Evolutionary conservation across 2,329 filamentous ascomycete species (phyloP).

Genomic region (Aspergillus ruber): DNA sequence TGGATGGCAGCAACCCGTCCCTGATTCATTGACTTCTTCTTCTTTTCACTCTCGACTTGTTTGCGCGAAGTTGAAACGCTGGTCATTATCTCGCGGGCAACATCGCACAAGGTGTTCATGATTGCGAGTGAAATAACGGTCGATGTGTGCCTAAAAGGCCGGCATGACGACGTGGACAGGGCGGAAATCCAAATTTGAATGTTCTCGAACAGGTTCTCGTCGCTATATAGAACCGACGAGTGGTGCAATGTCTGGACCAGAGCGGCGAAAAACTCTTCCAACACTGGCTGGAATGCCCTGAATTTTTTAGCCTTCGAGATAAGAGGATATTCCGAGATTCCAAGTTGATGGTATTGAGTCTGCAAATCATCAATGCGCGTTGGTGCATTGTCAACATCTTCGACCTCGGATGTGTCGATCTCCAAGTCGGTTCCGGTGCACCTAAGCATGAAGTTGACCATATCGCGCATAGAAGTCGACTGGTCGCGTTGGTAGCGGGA

Average conservation of each 20-base stretch:
- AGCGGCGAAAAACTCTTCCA: constrained; percentile 72
- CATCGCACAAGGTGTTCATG: constrained; percentile 67
- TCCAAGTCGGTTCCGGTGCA: constrained; percentile 74
- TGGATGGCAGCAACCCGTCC: constrained; percentile 68
- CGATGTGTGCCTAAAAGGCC: constrained; percentile 90
- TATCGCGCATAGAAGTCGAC: constrained; percentile 48
- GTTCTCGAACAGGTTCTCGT: constrained; percentile 74
- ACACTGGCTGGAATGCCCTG: constrained; percentile 67
- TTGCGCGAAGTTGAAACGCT: constrained; percentile 70
- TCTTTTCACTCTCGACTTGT: constrained; percentile 71
- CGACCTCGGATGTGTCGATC: constrained; percentile 75
- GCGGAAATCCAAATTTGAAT: constrained; percentile 82
- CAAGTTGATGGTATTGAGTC: constrained; percentile 74
- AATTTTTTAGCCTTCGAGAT: constrained; percentile 73
- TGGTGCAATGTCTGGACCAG: constrained; percentile 74
- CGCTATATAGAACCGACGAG: constrained; percentile 72
- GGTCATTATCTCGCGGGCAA: constrained; percentile 64
- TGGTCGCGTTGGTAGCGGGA: constrained; percentile 51
- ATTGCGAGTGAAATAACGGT: constrained; percentile 78
- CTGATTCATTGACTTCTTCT: constrained; percentile 67
- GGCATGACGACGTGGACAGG: constrained; percentile 80
- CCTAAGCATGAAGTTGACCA: constrained; percentile 57
- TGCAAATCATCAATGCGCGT: constrained; percentile 78
- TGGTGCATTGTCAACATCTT: constrained; percentile 80
- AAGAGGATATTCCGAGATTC: constrained; percentile 85